Evolutionary conservation across 106 monocot genomes (phyloP).

Genomic region (Phalaenopsis equestris): DNA sequence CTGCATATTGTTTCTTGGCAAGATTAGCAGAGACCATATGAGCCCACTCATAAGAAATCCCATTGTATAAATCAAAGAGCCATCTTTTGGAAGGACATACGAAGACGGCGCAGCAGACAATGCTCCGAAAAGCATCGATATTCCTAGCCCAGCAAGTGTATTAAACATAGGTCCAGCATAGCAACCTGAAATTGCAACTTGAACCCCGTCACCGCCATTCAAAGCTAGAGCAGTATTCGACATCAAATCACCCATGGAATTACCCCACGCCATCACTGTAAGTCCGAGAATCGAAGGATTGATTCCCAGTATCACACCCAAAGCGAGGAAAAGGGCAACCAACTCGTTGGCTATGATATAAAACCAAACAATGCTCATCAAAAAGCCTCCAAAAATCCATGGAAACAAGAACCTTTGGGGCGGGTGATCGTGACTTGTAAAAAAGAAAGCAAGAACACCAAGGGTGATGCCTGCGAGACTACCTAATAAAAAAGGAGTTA

Average conservation of each 20-base stretch:
- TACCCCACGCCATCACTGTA: slow-evolving; percentile 96
- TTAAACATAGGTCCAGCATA: slow-evolving; percentile 99
- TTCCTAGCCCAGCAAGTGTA: slow-evolving; percentile 81
- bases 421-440: slow-evolving; percentile 48
- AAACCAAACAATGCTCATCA: slow-evolving; percentile 92
- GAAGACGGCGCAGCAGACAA: slow-evolving; percentile 37
- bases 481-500: slow-evolving; percentile 31
- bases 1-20: slow-evolving; percentile 52
- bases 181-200: slow-evolving; percentile 97
- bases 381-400: slow-evolving; percentile 92
- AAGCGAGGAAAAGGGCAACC: slow-evolving; percentile 71
- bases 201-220: slow-evolving; percentile 80
- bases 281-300: slow-evolving; percentile 84
- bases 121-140: slow-evolving; percentile 71
- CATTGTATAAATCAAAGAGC: slow-evolving; percentile 62
- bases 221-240: slow-evolving; percentile 80
- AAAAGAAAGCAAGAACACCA: slow-evolving; percentile 42
- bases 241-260: slow-evolving; percentile 98
- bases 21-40: slow-evolving; percentile 49
- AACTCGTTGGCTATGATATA: slow-evolving; percentile 89
- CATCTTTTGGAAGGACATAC: slow-evolving; percentile 57
- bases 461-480: slow-evolving; percentile 35
- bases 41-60: slow-evolving; percentile 62
- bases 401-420: slow-evolving; percentile 74
- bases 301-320: slow-evolving; percentile 72